A percentile compares a stretch with the other conserved stretches of the same genome.
Conservation (phyloP, 2,329 filamentous ascomycete species). For the Pyrenophora teres region DNA sequence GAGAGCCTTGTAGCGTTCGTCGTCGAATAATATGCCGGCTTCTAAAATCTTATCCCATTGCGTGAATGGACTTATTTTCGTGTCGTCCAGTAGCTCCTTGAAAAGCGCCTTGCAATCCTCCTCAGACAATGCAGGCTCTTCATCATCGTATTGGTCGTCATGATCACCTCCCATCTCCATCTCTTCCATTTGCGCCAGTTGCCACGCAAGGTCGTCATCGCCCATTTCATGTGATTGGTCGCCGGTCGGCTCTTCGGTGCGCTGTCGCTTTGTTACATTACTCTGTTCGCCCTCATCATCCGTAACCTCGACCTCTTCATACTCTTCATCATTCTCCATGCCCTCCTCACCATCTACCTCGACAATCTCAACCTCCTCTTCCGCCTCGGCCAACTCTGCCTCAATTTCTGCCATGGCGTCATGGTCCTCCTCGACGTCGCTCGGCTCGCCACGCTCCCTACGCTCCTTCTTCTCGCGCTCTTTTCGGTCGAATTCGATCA, state of each 20-base stretch:
- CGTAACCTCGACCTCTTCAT: constrained; percentile 77
- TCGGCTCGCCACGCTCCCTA: constrained; percentile 52
- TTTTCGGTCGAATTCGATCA: constrained; percentile 68
- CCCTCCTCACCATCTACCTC: constrained; percentile 47
- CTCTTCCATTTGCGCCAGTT: constrained; percentile 86
- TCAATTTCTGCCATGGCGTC: constrained; percentile 43
- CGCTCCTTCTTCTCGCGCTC: constrained; percentile 71
- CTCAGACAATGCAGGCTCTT: constrained; percentile 71
- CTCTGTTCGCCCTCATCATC: constrained; percentile 55
- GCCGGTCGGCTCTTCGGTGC: constrained; percentile 50
- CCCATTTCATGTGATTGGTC: constrained; percentile 74
- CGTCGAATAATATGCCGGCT: constrained; percentile 79
- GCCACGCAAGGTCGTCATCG: constrained; percentile 92
- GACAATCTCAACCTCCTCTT: constrained; percentile 40
- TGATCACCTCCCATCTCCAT: constrained; percentile 74
- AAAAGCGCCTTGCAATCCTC: constrained; percentile 80
- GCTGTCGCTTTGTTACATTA: constrained; percentile 57
- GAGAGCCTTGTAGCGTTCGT: constrained; percentile 83
- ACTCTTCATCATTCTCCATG: constrained; percentile 68
- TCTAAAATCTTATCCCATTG: constrained; percentile 91
- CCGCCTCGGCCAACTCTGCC: constrained; percentile 36
- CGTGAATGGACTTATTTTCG: constrained; percentile 80
- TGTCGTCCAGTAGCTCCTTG: constrained; percentile 83
- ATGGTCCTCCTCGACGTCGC: constrained; percentile 36
- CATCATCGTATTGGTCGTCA: constrained; percentile 72